Percentiles rank a stretch among this genome's conserved stretches.
Conservation (phyloP, 78 protist species). For the Chrysochromulina tobinii region DNA sequence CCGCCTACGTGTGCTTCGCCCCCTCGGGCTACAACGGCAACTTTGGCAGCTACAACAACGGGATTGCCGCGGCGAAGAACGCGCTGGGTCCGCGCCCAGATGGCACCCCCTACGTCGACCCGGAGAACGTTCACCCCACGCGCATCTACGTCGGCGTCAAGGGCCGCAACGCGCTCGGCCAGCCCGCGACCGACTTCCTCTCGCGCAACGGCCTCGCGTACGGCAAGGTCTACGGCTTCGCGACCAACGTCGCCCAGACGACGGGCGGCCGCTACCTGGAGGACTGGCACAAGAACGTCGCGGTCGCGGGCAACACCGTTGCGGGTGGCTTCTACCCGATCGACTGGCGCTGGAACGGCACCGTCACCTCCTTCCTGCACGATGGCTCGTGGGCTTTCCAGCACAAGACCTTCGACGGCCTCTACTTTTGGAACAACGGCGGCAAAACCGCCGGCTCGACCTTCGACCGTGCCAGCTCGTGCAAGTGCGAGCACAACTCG, state of each 20-base stretch:
- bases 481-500: neutral
- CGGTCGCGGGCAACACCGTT: neutral
- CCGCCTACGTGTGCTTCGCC: neutral
- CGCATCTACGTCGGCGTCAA: neutral
- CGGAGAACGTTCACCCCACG: neutral
- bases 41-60: neutral
- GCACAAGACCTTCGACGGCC: neutral
- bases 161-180: neutral
- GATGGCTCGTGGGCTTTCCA: slow-evolving; percentile 6
- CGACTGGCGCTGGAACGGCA: neutral
- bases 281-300: too few relatives aligned
- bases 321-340: neutral
- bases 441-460: neutral
- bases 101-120: neutral
- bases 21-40: neutral
- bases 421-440: neutral
- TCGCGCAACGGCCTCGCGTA: neutral
- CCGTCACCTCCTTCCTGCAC: neutral
- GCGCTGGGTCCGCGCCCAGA: neutral
- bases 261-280: neutral
- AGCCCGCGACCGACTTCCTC: neutral
- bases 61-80: too few relatives aligned
- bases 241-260: neutral
- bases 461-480: too few relatives aligned
- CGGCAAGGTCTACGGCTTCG: slow-evolving; percentile 8